phyloP scores from a whole-genome alignment of 2,329 filamentous ascomycete species.

The Nakataea oryzae region DNA sequence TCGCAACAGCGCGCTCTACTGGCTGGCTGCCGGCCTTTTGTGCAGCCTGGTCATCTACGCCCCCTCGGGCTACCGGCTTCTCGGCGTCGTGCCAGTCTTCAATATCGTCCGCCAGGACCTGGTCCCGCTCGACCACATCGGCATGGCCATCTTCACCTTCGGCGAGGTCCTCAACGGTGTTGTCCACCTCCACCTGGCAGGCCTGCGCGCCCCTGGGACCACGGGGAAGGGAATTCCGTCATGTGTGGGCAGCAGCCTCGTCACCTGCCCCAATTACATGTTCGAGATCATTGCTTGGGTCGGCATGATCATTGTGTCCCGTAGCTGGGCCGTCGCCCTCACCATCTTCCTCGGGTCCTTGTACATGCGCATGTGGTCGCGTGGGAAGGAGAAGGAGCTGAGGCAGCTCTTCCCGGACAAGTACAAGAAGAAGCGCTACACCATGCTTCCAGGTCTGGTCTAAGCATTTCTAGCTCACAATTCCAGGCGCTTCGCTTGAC shows the following conservation, averaged over 20 bases:
- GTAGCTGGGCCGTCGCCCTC: constrained; percentile 65
- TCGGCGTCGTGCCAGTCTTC: constrained; percentile 40
- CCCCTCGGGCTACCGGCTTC: constrained; percentile 32
- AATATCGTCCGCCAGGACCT: not conserved
- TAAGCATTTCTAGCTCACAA: constrained; percentile 24
- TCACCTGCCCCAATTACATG: constrained; percentile 97
- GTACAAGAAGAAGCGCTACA: constrained; percentile 90
- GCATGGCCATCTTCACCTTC: constrained; percentile 61
- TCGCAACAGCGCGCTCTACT: constrained; percentile 95
- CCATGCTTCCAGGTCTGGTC: constrained; percentile 69
- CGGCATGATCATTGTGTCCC: constrained; percentile 68
- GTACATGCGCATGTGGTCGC: constrained; percentile 82
- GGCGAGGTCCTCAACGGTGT: constrained; percentile 74
- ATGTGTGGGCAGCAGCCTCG: constrained; percentile 73
- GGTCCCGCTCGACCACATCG: constrained; percentile 47
- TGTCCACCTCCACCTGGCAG: constrained; percentile 69
- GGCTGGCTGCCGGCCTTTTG: constrained; percentile 70
- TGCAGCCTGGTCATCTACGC: constrained; percentile 80
- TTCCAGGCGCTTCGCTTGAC: constrained; percentile 8
- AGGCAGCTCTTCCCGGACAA: constrained; percentile 83
- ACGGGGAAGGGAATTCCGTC: constrained; percentile 81
- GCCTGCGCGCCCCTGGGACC: constrained; percentile 66
- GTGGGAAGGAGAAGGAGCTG: constrained; percentile 85
- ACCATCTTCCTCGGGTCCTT: constrained; percentile 64
- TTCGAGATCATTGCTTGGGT: constrained; percentile 85